Conservation (phyloP, 805 yeast species). For the Candida qinlingensis region DNA sequence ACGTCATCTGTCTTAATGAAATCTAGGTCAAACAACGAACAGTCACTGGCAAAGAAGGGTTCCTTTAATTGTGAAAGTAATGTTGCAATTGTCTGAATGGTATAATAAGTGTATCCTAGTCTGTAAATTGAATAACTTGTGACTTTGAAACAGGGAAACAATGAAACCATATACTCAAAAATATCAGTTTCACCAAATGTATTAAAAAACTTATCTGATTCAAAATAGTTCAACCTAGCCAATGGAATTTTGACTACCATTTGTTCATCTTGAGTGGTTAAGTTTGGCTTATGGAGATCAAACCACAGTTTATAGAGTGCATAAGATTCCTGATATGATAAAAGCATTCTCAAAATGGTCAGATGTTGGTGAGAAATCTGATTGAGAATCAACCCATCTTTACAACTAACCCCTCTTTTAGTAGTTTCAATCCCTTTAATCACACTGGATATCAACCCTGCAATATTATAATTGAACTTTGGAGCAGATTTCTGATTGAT, state of each 20-base stretch:
- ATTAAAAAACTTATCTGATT: conserved; percentile 29
- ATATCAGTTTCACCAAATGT: conserved; percentile 41
- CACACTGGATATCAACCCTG: conserved; percentile 43
- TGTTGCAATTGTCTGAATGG: conserved; percentile 40
- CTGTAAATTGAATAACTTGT: conserved; percentile 43
- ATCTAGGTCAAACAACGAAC: conserved; percentile 33
- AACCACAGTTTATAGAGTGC: conserved; percentile 25
- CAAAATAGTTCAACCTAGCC: conserved; percentile 31
- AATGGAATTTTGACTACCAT: conserved; percentile 4
- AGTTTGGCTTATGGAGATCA: conserved; percentile 28
- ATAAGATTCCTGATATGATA: conserved; percentile 1
- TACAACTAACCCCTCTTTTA: conserved; percentile 41
- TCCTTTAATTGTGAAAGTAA: conserved; percentile 22
- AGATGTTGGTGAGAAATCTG: conserved; percentile 60
- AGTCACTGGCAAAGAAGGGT: conserved; percentile 24
- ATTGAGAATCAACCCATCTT: conserved; percentile 42
- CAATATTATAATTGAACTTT: conserved; percentile 21
- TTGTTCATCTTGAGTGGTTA: neutral
- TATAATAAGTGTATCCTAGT: conserved; percentile 44
- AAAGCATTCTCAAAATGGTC: conserved; percentile 42
- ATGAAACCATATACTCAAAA: conserved; percentile 46
- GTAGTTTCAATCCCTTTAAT: conserved; percentile 63
- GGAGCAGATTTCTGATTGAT: conserved; percentile 32
- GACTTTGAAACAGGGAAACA: conserved; percentile 41
- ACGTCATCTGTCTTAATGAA: conserved; percentile 9